A percentile compares a stretch with the other conserved stretches of the same genome.
These are phyloP conservation scores for Ustilago crameri DNA, from an alignment of 1,284 basidiomycete species.

Conservation along the genomic window DNA sequence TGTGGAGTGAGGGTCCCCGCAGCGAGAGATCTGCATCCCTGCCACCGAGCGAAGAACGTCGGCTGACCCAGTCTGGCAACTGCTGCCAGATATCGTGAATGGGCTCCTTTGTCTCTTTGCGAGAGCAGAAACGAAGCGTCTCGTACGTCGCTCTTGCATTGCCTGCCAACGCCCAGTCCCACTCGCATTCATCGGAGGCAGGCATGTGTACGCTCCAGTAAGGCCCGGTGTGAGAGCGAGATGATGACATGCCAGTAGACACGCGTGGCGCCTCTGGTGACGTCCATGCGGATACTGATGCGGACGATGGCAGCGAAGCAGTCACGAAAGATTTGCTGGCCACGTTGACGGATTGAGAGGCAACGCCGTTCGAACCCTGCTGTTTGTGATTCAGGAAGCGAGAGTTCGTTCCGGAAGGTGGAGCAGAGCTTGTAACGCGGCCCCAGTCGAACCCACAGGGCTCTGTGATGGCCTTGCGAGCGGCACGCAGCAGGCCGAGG, in stretches of 20 bases:
- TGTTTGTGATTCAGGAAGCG: conserved; percentile 16
- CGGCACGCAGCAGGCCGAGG: conserved; percentile 35
- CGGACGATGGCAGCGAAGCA: conserved; percentile 19
- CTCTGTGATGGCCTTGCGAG: conserved; percentile 38
- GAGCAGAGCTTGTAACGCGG: conserved; percentile 20
- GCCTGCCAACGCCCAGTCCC: conserved; percentile 49
- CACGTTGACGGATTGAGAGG: conserved; percentile 2
- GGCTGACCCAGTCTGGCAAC: conserved; percentile 48
- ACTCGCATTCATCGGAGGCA: conserved; percentile 35
- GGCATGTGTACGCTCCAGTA: conserved; percentile 15
- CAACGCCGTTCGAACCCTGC: conserved; percentile 2
- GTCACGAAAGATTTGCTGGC: background rate
- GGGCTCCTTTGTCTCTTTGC: conserved; percentile 36
- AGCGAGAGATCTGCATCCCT: conserved; percentile 38
- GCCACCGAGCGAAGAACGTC: conserved; percentile 38
- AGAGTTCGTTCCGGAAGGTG: conserved; percentile 11
- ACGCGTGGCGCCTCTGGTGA: conserved; percentile 13
- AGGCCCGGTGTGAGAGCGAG: conserved; percentile 12
- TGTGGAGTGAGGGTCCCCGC: conserved; percentile 25
- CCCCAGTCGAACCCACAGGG: conserved; percentile 49
- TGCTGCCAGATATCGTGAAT: conserved; percentile 50
- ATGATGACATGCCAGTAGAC: conserved; percentile 4
- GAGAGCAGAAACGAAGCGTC: conserved; percentile 24
- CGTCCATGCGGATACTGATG: conserved; percentile 22
- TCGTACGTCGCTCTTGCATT: conserved; percentile 34